A percentile compares a stretch with the other conserved stretches of the same genome.
phyloP scores from a whole-genome alignment of 176 grass and related monocot species.

The Melocanna baccifera region DNA sequence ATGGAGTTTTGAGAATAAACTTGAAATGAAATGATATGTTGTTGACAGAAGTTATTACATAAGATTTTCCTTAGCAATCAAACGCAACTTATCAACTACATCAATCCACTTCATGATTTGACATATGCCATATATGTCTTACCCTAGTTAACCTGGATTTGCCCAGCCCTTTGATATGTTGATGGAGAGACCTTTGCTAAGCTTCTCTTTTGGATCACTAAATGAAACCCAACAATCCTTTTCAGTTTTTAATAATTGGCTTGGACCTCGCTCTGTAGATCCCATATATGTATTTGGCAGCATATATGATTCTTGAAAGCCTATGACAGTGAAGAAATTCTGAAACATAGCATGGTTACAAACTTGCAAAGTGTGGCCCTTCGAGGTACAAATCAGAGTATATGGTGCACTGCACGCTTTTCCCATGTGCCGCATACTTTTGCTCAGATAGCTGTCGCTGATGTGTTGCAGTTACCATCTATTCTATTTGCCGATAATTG shows the following conservation, averaged over 20 bases:
- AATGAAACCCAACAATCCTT: background rate
- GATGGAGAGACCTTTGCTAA: background rate
- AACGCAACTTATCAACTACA: background rate
- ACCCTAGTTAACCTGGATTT: background rate
- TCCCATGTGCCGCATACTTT: background rate
- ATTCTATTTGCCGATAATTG: background rate
- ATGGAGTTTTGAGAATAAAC: background rate
- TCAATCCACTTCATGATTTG: background rate
- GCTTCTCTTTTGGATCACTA: background rate
- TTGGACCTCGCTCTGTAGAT: background rate
- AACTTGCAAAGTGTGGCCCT: background rate
- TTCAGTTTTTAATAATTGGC: background rate
- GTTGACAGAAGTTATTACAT: background rate
- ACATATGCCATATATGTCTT: background rate
- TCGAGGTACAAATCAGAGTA: background rate
- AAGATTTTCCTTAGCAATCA: background rate
- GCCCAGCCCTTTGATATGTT: background rate
- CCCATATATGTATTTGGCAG: background rate
- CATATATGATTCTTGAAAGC: background rate
- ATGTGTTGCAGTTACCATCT: background rate
- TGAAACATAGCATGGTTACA: slow-evolving; percentile 4
- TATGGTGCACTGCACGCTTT: background rate
- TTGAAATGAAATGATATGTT: background rate
- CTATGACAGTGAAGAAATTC: background rate
- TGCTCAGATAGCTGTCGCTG: background rate